A percentile compares a stretch with the other conserved stretches of the same genome.
Evolutionary conservation across 805 yeast species (phyloP).

Genomic region (Blastobotrys attinorum): DNA sequence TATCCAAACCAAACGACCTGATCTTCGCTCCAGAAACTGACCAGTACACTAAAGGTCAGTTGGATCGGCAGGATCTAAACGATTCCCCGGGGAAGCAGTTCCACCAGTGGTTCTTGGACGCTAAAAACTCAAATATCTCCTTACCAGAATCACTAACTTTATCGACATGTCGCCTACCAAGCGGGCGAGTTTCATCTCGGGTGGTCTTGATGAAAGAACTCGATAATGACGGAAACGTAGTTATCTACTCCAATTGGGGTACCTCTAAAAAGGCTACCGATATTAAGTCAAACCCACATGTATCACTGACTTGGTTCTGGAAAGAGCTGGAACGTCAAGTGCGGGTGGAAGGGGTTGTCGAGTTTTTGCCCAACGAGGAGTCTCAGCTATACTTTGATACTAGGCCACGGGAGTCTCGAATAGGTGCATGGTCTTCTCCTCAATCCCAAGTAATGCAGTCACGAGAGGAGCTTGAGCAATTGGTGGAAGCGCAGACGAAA

Average conservation of each 20-base stretch:
- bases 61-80: conserved; percentile 46
- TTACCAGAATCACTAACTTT: conserved; percentile 81
- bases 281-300: conserved; percentile 62
- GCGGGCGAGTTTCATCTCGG: conserved; percentile 84
- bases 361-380: conserved; percentile 63
- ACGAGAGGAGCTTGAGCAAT: conserved; percentile 56
- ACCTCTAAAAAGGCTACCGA: conserved; percentile 76
- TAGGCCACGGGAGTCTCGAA: conserved; percentile 85
- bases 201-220: conserved; percentile 83
- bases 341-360: conserved; percentile 81
- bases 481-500: conserved; percentile 40
- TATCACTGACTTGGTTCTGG: conserved; percentile 89
- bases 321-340: conserved; percentile 85
- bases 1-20: neutral
- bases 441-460: conserved; percentile 56
- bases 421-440: conserved; percentile 97
- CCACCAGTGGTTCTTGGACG: conserved; percentile 77
- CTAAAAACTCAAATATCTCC: conserved; percentile 45
- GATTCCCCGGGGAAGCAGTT: conserved; percentile 70
- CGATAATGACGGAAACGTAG: conserved; percentile 67
- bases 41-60: conserved; percentile 66
- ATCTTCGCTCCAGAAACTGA: conserved; percentile 74
- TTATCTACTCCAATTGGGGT: conserved; percentile 88
- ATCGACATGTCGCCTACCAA: conserved; percentile 82
- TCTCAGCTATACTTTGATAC: conserved; percentile 72